Conservation (phyloP, 23 red algal species). For the Gracilariopsis chorda region DNA sequence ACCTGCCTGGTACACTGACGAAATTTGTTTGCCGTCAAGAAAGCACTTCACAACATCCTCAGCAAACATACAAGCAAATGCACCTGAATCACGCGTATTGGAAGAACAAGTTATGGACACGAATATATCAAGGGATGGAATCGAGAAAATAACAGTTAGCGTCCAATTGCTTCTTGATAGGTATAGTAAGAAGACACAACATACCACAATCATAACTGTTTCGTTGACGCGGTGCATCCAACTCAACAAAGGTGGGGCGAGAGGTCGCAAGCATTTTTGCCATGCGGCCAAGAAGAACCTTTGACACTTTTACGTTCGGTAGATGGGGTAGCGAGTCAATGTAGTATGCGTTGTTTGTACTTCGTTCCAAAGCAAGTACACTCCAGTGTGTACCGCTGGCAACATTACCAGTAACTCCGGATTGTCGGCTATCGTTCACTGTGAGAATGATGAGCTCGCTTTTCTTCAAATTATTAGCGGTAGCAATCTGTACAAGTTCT, state of each 20-base stretch:
- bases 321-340: constrained; percentile 19
- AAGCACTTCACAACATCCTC: constrained; percentile 32
- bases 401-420: constrained; percentile 2
- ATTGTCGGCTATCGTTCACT: constrained; percentile 14
- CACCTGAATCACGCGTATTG: too few relatives aligned
- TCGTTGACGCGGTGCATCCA: constrained; percentile 14
- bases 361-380: constrained; percentile 17
- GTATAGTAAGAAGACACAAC: neutral
- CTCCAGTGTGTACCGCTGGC: constrained; percentile 51
- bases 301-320: neutral
- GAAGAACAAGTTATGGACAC: neutral
- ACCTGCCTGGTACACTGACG: neutral
- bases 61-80: constrained; percentile 48
- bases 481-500: constrained; percentile 3
- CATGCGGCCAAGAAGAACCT: constrained; percentile 2
- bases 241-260: neutral
- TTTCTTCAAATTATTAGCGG: constrained; percentile 17
- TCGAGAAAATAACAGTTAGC: neutral
- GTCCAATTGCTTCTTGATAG: neutral
- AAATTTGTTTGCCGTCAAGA: neutral
- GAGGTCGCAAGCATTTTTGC: constrained; percentile 8
- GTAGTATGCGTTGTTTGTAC: constrained; percentile 1
- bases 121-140: neutral
- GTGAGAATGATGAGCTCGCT: constrained; percentile 38
- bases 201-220: constrained; percentile 57